Evolutionary conservation across 2,329 filamentous ascomycete species (phyloP), one percentile per base, ranked within the genome.

Genomic region (Fusarium verticillioides): DNA sequence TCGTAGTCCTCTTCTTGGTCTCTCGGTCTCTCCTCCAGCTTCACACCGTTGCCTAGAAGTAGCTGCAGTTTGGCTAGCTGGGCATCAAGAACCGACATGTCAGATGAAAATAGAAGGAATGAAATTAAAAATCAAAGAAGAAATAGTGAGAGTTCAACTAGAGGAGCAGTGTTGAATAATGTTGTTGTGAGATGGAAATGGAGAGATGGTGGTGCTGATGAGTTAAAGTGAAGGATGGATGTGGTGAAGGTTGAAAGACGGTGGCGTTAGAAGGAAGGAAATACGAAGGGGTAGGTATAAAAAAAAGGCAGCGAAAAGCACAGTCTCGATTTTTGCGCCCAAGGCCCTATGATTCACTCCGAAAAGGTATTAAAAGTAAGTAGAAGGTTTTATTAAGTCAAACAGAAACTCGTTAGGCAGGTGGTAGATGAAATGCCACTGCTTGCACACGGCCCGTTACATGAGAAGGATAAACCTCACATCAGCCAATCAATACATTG

Each of bases 11-110:
- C 36, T 65, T 52, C 39, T 21, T 34, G 30, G 21, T 56, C 43
- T 26, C 63, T 46, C 9, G 53, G 37, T 4, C 26, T 63, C n/a
- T 76, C 73, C 4, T 54, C 61, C 19, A 78, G 53, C 30, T 64
- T 66, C 7, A 78, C 75, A 10, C 50, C 60, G 36, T 75, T 66
- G 21, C 76, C 77, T 21, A 79, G 56, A 32, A 75, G 43, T 9
- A 28, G 47, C 47, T 71, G 72, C 26, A 79, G 72, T 61, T 49
- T 67, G 67, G 74, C 69, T 30, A 79, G 50, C 16, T 75, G 78
- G 37, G 49, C 47, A n/a, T 75, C 50, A 13, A 66, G 54, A 16
- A 59, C 64, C 8, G 75, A 49, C 77, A 79, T 79, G 46, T 9
- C 44, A 34, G 49, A 40, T 19, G 47, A 42, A n/a, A 36, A n/a